These are phyloP conservation scores for Plasmodium reichenowi DNA, from an alignment of 169 alveolate species.

Conservation along the genomic window DNA sequence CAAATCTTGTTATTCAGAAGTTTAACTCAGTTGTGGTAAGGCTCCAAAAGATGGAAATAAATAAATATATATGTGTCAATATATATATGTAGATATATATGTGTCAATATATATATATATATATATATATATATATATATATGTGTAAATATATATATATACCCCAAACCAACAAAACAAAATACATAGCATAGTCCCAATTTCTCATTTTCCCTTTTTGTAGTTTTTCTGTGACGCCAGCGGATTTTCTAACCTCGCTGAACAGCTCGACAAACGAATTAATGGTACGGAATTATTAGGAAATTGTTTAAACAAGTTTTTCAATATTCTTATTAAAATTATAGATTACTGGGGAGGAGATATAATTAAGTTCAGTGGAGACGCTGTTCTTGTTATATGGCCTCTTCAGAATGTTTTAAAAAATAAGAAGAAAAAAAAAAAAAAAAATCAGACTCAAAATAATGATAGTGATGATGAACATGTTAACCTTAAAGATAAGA, in stretches of 20 bases:
- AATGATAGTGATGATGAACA: neutral
- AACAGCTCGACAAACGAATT: slow-evolving; percentile 84
- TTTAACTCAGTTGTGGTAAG: slow-evolving; percentile 58
- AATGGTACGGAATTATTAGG: slow-evolving; percentile 89
- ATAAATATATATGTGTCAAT: neutral
- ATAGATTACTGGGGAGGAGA: slow-evolving; percentile 91
- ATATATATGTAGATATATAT: neutral
- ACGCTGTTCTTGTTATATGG: slow-evolving; percentile 90
- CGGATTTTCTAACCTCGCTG: slow-evolving; percentile 88
- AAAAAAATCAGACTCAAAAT: neutral
- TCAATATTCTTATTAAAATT: slow-evolving; percentile 86
- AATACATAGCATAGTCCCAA: neutral
- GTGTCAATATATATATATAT: neutral
- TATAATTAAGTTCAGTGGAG: slow-evolving; percentile 91
- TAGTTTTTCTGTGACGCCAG: slow-evolving; percentile 87
- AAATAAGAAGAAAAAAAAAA: neutral
- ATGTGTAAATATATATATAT: neutral
- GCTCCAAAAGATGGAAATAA: neutral
- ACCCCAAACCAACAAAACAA: neutral
- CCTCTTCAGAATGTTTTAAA: slow-evolving; percentile 67
- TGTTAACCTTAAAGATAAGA: neutral
- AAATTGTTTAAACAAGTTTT: slow-evolving; percentile 85
- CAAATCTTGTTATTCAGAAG: slow-evolving; percentile 39
- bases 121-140: neutral
- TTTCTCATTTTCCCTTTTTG: neutral